Evolutionary conservation across 108 stramenopile species (phyloP), one percentile per base, ranked within the genome.

Genomic region (Aurantiochytrium sp.): DNA sequence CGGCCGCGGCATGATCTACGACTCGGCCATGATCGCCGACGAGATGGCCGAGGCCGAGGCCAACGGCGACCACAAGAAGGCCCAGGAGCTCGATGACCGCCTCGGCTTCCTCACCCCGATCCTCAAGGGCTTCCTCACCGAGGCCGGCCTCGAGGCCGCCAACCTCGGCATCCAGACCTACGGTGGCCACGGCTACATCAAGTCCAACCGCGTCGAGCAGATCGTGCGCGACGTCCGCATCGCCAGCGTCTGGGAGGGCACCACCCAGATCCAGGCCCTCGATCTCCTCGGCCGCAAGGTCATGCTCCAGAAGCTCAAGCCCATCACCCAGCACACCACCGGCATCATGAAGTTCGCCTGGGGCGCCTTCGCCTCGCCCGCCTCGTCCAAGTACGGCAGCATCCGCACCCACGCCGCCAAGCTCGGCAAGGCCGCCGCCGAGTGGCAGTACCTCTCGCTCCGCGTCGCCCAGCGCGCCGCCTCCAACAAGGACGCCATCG

Each of bases 281-380:
- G 89, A 90, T 34, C 54, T 90, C 4, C 87, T 90, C 39, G 89
- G 89, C 12, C 68, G 89, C 37, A 90, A 90, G 54, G 54, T 87
- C 48, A 39, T 87, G 55, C 52, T 88, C 45, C 37, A 87, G 32
- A 81, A 81, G 73, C 73, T 81, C 73, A 81, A 81, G 73, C 73
- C 73, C 45, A 81, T 81, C 42, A 81, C 21, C 73, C 42, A 81
- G 45, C 55, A 87, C 69, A 68, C 85, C 69, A 24, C 39, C 8
- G 87, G 32, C 17, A 37, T 87, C 41, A 27, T 32, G 42, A 85
- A 73, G 85, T 55, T 87, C 39, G 73, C 45, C 39, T 81, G 36
- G 0, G 19, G 32, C 54, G 27, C n/a, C 85, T 21, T 69, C 2
- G 21, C 55, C 42, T 22, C 42, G 10, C 86, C 73, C 10, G 68